Conservation (phyloP, 2,329 filamentous ascomycete genomes). For the Biscogniauxia mediterranea region DNA sequence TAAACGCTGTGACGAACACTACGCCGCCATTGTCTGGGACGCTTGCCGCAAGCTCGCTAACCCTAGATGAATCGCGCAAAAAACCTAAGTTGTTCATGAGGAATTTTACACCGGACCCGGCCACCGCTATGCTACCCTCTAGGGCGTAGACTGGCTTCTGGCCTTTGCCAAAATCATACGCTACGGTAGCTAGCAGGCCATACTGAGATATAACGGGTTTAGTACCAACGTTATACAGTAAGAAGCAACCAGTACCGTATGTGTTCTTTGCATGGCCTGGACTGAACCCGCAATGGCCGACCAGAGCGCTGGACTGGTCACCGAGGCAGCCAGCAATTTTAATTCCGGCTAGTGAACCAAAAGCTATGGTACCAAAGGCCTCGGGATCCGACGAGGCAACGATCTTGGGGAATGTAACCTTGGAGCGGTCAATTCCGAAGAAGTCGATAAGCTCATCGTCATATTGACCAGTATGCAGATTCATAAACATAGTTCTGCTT, state of each 20-base stretch:
- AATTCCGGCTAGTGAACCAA: slow-evolving; percentile 65
- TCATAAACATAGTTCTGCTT: slow-evolving; percentile 92
- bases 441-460: slow-evolving; percentile 75
- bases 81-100: slow-evolving; percentile 63
- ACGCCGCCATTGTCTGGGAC: slow-evolving; percentile 76
- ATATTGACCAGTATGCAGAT: slow-evolving; percentile 76
- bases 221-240: slow-evolving; percentile 83
- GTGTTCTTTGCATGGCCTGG: slow-evolving; percentile 87
- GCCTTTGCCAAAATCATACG: slow-evolving; percentile 71
- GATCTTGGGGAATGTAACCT: slow-evolving; percentile 77
- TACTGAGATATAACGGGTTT: slow-evolving; percentile 83
- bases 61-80: slow-evolving; percentile 48
- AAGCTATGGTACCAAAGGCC: slow-evolving; percentile 66
- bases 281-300: slow-evolving; percentile 81
- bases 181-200: slow-evolving; percentile 81
- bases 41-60: slow-evolving; percentile 50
- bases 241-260: slow-evolving; percentile 85
- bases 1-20: slow-evolving; percentile 86
- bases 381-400: slow-evolving; percentile 74
- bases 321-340: slow-evolving; percentile 82
- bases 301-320: slow-evolving; percentile 82
- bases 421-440: slow-evolving; percentile 68
- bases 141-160: slow-evolving; percentile 70
- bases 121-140: slow-evolving; percentile 81
- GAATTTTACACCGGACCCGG: slow-evolving; percentile 78